Evolutionary conservation across 208 protist species (phyloP).

Genomic region (Borovskyia barvae): DNA sequence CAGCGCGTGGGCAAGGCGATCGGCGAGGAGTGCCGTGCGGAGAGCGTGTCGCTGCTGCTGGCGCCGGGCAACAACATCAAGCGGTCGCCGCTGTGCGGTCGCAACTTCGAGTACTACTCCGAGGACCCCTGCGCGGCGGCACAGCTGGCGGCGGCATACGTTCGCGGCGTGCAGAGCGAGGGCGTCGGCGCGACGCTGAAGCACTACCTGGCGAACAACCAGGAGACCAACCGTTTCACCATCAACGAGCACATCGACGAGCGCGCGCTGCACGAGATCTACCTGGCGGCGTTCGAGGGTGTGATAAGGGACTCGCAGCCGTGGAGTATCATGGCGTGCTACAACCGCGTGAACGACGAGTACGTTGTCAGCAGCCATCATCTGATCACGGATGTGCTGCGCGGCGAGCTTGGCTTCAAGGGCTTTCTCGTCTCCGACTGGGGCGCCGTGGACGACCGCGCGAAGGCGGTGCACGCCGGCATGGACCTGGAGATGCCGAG

Average conservation of each 20-base stretch:
- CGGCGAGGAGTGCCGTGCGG: constrained; percentile 13
- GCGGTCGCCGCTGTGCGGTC: constrained; percentile 30
- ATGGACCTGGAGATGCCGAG: constrained; percentile 65
- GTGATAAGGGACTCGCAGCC: constrained; percentile 19
- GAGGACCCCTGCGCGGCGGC: constrained; percentile 33
- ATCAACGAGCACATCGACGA: constrained; percentile 24
- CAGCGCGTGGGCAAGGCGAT: not conserved
- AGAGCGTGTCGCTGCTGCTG: constrained; percentile 14
- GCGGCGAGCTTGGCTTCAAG: constrained; percentile 41
- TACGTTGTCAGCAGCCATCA: constrained; percentile 41
- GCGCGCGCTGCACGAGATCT: constrained; percentile 46
- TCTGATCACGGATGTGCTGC: constrained; percentile 34
- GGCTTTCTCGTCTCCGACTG: constrained; percentile 58
- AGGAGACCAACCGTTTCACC: constrained; percentile 22
- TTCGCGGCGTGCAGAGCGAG: constrained; percentile 31
- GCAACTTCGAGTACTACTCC: constrained; percentile 53
- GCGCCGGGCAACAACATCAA: constrained; percentile 23
- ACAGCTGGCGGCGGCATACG: constrained; percentile 6
- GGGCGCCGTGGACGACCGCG: constrained; percentile 51
- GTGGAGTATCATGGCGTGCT: constrained; percentile 29
- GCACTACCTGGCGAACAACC: constrained; percentile 50
- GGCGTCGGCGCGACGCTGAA: constrained; percentile 34
- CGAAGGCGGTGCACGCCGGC: constrained; percentile 25
- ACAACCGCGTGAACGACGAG: constrained; percentile 37
- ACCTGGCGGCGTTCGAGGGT: constrained; percentile 38